These are phyloP conservation scores for Arthrobotrys pseudoclavata DNA, from an alignment of 2,329 filamentous ascomycete species.

Conservation along the genomic window DNA sequence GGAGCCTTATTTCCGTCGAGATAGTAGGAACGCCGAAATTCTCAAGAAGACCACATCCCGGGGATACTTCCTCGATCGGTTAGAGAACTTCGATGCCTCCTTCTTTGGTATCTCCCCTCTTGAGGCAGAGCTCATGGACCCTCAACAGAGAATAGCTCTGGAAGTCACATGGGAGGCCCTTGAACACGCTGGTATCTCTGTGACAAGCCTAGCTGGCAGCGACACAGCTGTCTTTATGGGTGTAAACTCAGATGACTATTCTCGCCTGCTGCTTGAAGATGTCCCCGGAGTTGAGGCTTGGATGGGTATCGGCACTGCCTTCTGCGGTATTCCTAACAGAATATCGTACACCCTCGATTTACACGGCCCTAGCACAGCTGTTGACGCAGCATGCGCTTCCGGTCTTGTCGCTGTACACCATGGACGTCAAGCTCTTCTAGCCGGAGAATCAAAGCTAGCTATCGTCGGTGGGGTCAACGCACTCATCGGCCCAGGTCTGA, in stretches of 20 bases:
- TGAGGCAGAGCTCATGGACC: slow-evolving; percentile 70
- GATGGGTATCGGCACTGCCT: slow-evolving; percentile 65
- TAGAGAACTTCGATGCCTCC: slow-evolving; percentile 65
- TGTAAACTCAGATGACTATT: slow-evolving; percentile 33
- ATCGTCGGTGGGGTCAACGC: slow-evolving; percentile 65
- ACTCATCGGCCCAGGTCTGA: slow-evolving; percentile 65
- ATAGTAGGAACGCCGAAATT: slow-evolving; percentile 57
- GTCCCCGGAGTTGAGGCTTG: slow-evolving; percentile 36
- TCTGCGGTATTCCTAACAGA: slow-evolving; percentile 65
- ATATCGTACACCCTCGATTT: slow-evolving; percentile 65
- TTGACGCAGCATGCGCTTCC: slow-evolving; percentile 66
- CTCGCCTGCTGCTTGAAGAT: slow-evolving; percentile 40
- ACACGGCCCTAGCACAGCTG: slow-evolving; percentile 67
- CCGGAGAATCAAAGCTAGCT: slow-evolving; percentile 64
- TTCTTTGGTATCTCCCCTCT: slow-evolving; percentile 67
- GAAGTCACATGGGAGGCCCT: slow-evolving; percentile 72
- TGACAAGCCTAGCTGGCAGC: slow-evolving; percentile 64
- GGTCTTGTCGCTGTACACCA: slow-evolving; percentile 65
- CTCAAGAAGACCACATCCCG: slow-evolving; percentile 60
- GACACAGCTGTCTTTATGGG: slow-evolving; percentile 68
- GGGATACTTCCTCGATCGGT: slow-evolving; percentile 56
- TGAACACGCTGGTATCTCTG: slow-evolving; percentile 69
- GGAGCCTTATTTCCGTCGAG: slow-evolving; percentile 62
- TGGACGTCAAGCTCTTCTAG: slow-evolving; percentile 64
- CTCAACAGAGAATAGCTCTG: slow-evolving; percentile 71